Evolutionary conservation across 2,329 filamentous ascomycete genomes (phyloP).

Genomic region (Stagonosporopsis cucurbitacearum): DNA sequence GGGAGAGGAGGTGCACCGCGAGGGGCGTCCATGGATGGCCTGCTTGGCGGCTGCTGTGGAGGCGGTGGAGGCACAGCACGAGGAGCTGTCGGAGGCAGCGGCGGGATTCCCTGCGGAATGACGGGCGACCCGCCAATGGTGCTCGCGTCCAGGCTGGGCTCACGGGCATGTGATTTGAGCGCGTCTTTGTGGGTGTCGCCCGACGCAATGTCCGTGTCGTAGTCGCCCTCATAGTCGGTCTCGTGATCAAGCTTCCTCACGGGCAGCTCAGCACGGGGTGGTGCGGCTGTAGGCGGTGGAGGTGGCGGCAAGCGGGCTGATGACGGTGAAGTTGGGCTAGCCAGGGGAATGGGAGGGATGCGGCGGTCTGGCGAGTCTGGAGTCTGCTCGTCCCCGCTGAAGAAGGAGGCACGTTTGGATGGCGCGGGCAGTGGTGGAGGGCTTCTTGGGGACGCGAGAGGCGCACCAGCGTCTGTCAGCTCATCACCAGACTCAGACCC

Average conservation of each 20-base stretch:
- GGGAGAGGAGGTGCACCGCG: slow-evolving; percentile 72
- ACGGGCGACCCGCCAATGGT: slow-evolving; percentile 53
- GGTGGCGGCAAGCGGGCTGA: slow-evolving; percentile 54
- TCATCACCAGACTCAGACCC: slow-evolving; percentile 93
- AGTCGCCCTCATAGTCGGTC: slow-evolving; percentile 96
- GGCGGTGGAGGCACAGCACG: slow-evolving; percentile 60
- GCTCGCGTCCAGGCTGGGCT: slow-evolving; percentile 75
- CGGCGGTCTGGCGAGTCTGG: slow-evolving; percentile 43
- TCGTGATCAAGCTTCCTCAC: slow-evolving; percentile 63
- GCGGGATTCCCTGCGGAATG: slow-evolving; percentile 43
- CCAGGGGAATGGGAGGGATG: slow-evolving; percentile 61
- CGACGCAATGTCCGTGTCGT: slow-evolving; percentile 96
- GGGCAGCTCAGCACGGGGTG: slow-evolving; percentile 45
- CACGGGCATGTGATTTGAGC: slow-evolving; percentile 78
- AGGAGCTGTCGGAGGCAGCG: slow-evolving; percentile 45
- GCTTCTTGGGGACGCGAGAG: slow-evolving; percentile 36
- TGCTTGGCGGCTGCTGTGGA: slow-evolving; percentile 60
- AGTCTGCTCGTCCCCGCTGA: slow-evolving; percentile 46
- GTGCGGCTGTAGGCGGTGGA: slow-evolving; percentile 53
- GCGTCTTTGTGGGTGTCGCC: slow-evolving; percentile 93
- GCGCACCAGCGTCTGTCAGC: slow-evolving; percentile 55
- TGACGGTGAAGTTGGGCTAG: slow-evolving; percentile 44
- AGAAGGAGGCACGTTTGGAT: slow-evolving; percentile 51
- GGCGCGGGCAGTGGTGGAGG: slow-evolving; percentile 39
- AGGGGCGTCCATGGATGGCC: slow-evolving; percentile 69